A percentile compares a stretch with the other conserved stretches of the same genome.
phyloP scores from a whole-genome alignment of 768 basidiomycete genomes.

The Suillus subluteus region DNA sequence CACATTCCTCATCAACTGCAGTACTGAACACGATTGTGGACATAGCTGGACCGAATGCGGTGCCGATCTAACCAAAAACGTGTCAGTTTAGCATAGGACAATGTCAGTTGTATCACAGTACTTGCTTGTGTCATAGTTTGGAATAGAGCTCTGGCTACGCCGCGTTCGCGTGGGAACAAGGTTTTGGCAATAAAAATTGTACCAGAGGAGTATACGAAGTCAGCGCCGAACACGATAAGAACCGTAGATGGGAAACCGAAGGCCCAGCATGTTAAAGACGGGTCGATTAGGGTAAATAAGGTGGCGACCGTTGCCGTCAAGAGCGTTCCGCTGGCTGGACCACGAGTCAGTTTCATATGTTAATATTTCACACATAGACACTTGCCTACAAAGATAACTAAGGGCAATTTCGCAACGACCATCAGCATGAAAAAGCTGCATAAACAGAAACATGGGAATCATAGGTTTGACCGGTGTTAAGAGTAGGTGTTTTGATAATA shows the following conservation, averaged over 20 bases:
- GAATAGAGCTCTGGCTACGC: constrained; percentile 73
- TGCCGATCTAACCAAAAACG: constrained; percentile 55
- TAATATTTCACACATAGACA: no score
- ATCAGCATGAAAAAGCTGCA: constrained; percentile 55
- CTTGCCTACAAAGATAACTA: constrained; percentile 44
- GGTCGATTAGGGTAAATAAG: constrained; percentile 69
- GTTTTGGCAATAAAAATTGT: constrained; percentile 76
- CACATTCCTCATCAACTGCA: constrained; percentile 40
- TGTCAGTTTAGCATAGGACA: background rate
- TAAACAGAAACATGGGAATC: constrained; percentile 64
- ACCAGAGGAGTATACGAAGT: constrained; percentile 72
- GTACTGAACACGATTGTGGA: constrained; percentile 72
- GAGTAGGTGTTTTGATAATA: constrained; percentile 58
- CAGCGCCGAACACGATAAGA: constrained; percentile 71
- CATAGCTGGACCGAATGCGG: constrained; percentile 69
- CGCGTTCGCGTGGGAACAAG: constrained; percentile 69
- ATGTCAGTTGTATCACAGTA: background rate
- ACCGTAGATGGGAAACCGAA: constrained; percentile 72
- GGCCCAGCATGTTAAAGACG: constrained; percentile 68
- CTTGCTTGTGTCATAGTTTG: constrained; percentile 76
- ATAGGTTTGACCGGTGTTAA: constrained; percentile 68
- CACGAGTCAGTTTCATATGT: constrained; percentile 8
- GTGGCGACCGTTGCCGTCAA: constrained; percentile 61
- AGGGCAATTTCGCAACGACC: constrained; percentile 55
- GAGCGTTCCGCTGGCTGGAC: constrained; percentile 53